These are phyloP conservation scores for Calonectria henricotiae DNA, from an alignment of 2,329 filamentous ascomycete species.

Conservation along the genomic window DNA sequence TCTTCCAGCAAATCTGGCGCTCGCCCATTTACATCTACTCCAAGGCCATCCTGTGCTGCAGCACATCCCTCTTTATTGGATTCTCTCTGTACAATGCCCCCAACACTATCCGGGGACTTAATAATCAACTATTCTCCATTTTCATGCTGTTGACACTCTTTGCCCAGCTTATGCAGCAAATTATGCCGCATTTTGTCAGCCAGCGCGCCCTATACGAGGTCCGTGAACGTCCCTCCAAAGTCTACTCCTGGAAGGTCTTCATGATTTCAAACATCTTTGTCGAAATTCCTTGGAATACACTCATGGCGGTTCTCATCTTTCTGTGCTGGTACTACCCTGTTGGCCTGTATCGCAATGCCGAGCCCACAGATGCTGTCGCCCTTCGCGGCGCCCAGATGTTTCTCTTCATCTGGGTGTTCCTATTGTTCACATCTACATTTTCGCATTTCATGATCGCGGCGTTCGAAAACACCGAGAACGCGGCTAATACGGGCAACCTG, in stretches of 20 bases:
- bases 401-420: constrained; percentile 2
- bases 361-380: neutral
- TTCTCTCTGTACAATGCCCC: constrained; percentile 7
- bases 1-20: constrained; percentile 93
- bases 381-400: constrained; percentile 6
- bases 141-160: constrained; percentile 14
- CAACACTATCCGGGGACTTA: constrained; percentile 64
- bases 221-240: constrained; percentile 7
- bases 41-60: constrained; percentile 68
- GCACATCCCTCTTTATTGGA: constrained; percentile 14
- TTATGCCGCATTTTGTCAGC: constrained; percentile 6
- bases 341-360: constrained; percentile 1
- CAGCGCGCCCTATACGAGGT: constrained; percentile 10
- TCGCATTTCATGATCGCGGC: constrained; percentile 3
- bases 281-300: constrained; percentile 8
- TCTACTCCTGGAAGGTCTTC: constrained; percentile 8
- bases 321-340: constrained; percentile 12
- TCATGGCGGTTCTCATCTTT: neutral
- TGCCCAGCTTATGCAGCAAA: constrained; percentile 13
- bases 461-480: neutral
- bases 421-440: constrained; percentile 13
- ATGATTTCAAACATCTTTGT: constrained; percentile 11
- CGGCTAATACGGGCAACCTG: neutral
- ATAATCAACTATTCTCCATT: constrained; percentile 77
- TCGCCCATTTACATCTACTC: constrained; percentile 91